Percentiles rank a stretch among this genome's conserved stretches.
phyloP scores from a whole-genome alignment of 1,284 basidiomycete species.

The Leccinum variabile region DNA sequence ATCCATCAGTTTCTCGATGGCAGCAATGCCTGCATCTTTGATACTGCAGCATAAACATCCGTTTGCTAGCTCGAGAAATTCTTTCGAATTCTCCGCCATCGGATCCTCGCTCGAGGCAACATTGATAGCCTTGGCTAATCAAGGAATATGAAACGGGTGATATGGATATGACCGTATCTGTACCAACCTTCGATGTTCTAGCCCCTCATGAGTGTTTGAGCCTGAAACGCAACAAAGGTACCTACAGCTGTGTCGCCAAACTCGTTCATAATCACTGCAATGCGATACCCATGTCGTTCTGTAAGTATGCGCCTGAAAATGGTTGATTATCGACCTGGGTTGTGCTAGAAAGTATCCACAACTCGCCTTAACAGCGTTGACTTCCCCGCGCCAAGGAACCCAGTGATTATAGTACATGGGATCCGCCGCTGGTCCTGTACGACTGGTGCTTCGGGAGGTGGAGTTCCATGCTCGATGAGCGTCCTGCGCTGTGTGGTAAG shows the following conservation, averaged over 20 bases:
- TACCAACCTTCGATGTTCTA: conserved; percentile 66
- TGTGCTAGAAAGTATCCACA: neutral
- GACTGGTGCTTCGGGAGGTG: neutral
- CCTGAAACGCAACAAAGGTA: conserved; percentile 16
- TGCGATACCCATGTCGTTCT: conserved; percentile 88
- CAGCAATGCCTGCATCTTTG: conserved; percentile 86
- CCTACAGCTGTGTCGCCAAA: conserved; percentile 82
- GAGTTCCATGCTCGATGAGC: conserved; percentile 44
- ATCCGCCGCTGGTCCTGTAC: conserved; percentile 44
- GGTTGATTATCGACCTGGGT: neutral
- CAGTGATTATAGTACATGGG: conserved; percentile 87
- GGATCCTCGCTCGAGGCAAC: conserved; percentile 70
- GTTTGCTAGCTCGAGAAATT: conserved; percentile 87
- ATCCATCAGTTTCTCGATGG: conserved; percentile 86
- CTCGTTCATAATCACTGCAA: conserved; percentile 97
- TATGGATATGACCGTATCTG: conserved; percentile 36
- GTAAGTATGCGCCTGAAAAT: conserved; percentile 79
- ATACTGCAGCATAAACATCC: conserved; percentile 95
- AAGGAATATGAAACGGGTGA: conserved; percentile 8
- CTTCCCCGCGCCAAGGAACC: conserved; percentile 91
- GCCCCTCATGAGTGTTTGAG: conserved; percentile 12
- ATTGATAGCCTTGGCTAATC: conserved; percentile 70
- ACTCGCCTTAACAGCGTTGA: conserved; percentile 79
- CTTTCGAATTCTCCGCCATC: conserved; percentile 62
- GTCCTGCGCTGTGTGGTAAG: conserved; percentile 24